Base-by-base conservation (phyloP, 2,329 filamentous ascomycete genomes). In the Fusarium armeniacum region DNA sequence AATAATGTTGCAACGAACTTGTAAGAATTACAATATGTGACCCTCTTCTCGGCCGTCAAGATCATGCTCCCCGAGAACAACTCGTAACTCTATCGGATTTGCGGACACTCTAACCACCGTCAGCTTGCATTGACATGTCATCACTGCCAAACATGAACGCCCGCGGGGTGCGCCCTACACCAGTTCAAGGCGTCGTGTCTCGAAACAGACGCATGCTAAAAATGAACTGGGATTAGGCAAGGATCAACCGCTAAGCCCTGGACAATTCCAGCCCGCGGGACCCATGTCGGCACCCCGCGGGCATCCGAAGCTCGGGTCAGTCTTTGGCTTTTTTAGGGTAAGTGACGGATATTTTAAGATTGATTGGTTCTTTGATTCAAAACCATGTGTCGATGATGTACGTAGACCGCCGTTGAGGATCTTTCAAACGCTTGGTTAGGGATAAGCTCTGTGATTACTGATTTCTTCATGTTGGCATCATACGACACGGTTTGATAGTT, bases 211-310 rank as follows among this genome's bases (percentile, higher is more conserved):
- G 30, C 15, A 9, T 44, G 24, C 41, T 26, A 26, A 18, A 10
- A 18, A 28, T 4, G 15, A 13, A 15, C 13, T 20, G 28, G 28
- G 28, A 22, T 20, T 32, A 32, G 8, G 2, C 33, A 11, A 52
- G 24, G 18, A 22, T 52, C 49, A 41, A 20, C 35, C 49, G 10
- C 49, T 52, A 52, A 52, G 49, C n/a, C 7, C 41, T 41, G 33
- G 6, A 11, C 11, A 16, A 15, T 46, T 4, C 13, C 8, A 20
- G 16, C 18, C 53, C 53, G 43, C 53, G 53, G 53, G 32, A 11
- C 20, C 49, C 58, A 11, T 8, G 6, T 49, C 60, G 60, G 60
- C 0, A 2, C 5, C 40, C 60, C 60, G 60, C 60, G 60, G 59
- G 35, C 43, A 5, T 4, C 60, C 60, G 60, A 57, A 30, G 24